These are phyloP conservation scores for Sclerotinia sclerotiorum DNA, from an alignment of 2,329 filamentous ascomycete species.

Conservation along the genomic window DNA sequence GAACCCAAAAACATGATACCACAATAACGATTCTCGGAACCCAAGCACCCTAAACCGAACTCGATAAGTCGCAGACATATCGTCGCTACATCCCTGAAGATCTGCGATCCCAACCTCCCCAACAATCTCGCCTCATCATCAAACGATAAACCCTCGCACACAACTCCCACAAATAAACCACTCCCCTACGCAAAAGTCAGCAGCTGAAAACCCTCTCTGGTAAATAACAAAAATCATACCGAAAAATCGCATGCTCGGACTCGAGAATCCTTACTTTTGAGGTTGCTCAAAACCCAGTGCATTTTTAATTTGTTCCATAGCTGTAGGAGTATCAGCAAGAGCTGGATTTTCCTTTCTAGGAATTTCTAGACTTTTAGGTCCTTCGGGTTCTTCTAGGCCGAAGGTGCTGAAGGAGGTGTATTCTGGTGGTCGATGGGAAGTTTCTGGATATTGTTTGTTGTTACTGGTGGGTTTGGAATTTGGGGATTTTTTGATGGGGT, in stretches of 20 bases:
- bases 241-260: background rate
- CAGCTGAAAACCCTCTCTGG: background rate
- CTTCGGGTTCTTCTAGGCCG: background rate
- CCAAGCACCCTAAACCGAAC: background rate
- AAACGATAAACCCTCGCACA: background rate
- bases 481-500: background rate
- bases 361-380: background rate
- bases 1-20: background rate
- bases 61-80: background rate
- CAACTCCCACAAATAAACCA: background rate
- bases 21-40: background rate
- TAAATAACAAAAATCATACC: background rate
- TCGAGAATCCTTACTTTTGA: slow-evolving; percentile 3
- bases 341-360: background rate
- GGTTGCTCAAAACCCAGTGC: background rate
- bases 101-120: background rate
- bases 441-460: background rate
- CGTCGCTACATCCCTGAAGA: background rate
- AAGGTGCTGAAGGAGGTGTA: slow-evolving; percentile 12
- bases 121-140: background rate
- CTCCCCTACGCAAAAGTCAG: background rate
- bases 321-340: background rate
- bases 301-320: background rate
- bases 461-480: background rate
- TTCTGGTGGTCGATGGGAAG: background rate